Base-by-base conservation (phyloP, 805 yeast genomes). In the Myxozyma geophila region DNA sequence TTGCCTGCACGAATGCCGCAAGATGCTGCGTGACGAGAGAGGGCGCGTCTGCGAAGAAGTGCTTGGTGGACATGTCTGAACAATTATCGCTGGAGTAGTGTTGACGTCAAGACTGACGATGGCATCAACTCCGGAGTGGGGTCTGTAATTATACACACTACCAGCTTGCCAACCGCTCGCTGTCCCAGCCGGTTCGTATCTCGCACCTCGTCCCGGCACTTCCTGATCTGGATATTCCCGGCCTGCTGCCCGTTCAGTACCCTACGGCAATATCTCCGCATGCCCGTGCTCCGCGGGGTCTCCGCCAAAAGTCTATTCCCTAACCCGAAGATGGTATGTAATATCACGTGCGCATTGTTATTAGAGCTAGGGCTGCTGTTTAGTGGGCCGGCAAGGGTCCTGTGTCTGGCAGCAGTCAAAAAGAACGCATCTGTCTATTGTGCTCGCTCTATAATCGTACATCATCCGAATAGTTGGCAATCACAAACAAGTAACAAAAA, bases 1-100 rank as follows among this genome's bases (percentile, higher is more conserved):
- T 85, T 50, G 83, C 70, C 23, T 80, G 78, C 13, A 79, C 82
- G 43, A 87, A 75, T n/a, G 88, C 88, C 67, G 79, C 77, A 50
- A 87, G 77, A 36, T 83, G 82, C 8, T 82, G 71, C 33, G 75
- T 39, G 23, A 74, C 74, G 33, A 75, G 70, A 46, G 71, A 64
- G 12, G 69, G 74, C n/a, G 76, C 75, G 52, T 68, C 71, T 17
- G 73, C 67, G 44, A 65, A 63, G 64, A 74, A 74, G 59, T 74
- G 76, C 60, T 74, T 74, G 17, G 67, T 56, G 37, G 67, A 63
- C 67, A 63, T 63, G 21, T 46, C 15, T 46, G 50, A 6, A 17
- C 28, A 46, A n/a, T 7, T 17, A 46, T 17, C 37, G 28, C 28
- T 28, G 28, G 28, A 28, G 28, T 28, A 28, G 28, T 28, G 28